Evolutionary conservation across 257 asterid species (phyloP).

Genomic region (Marsdenia floribunda): DNA sequence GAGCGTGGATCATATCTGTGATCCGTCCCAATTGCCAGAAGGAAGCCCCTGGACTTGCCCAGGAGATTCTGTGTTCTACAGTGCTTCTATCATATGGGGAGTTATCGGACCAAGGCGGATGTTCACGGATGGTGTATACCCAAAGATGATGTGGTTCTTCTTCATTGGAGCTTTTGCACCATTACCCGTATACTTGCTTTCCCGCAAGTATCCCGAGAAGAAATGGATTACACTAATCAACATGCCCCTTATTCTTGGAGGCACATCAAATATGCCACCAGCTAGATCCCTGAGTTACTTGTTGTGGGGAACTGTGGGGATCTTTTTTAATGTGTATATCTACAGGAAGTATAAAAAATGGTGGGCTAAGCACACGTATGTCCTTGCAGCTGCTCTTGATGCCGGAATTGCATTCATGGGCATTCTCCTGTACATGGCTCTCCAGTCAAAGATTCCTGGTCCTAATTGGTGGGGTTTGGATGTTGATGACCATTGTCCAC

Average conservation of each 20-base stretch:
- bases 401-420: slow-evolving; percentile 88
- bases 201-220: slow-evolving; percentile 48
- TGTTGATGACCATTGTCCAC: slow-evolving; percentile 56
- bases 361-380: slow-evolving; percentile 82
- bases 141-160: slow-evolving; percentile 57
- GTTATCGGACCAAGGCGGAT: slow-evolving; percentile 63
- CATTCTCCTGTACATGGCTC: slow-evolving; percentile 39
- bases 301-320: slow-evolving; percentile 56
- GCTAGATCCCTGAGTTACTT: slow-evolving; percentile 49
- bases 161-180: slow-evolving; percentile 57
- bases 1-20: slow-evolving; percentile 43
- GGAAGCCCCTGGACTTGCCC: slow-evolving; percentile 95
- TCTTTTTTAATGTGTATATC: slow-evolving; percentile 44
- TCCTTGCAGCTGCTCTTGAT: slow-evolving; percentile 55
- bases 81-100: slow-evolving; percentile 85
- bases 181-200: slow-evolving; percentile 45
- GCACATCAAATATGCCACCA: slow-evolving; percentile 46
- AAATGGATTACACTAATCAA: slow-evolving; percentile 51
- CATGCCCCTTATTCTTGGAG: slow-evolving; percentile 51
- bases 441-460: slow-evolving; percentile 44
- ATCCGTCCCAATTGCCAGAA: slow-evolving; percentile 31
- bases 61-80: slow-evolving; percentile 64
- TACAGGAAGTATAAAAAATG: slow-evolving; percentile 51
- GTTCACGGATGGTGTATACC: slow-evolving; percentile 76
- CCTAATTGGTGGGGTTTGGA: slow-evolving; percentile 71